Evolutionary conservation across 805 yeast genomes (phyloP), one percentile per base, ranked within the genome.

Genomic region (Barnettozyma californica): DNA sequence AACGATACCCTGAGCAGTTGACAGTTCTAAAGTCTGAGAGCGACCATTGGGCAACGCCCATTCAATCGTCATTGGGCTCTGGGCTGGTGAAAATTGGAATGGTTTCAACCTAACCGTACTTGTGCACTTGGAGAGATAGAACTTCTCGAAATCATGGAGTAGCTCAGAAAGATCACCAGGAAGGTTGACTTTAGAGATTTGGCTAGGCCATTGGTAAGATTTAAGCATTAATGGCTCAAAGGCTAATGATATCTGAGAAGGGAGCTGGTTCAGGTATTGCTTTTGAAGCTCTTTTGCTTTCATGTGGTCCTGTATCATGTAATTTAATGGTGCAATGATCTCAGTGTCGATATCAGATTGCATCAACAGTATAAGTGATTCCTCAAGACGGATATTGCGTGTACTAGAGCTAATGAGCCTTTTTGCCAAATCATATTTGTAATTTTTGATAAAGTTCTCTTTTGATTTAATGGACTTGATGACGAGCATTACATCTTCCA

Each of bases 381-480:
- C 29, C 26, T 61, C 65, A 1, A 51, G 43, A 3, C 18, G 6
- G 0, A 47, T 20, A n/a, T 48, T 47, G 21, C 39, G 48, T 1
- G 57, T 37, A 2, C 51, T 45, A 2, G 50, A 38, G 9, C 45
- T 40, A 4, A 60, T 50, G 0, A 61, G 41, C 25, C 65, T 46
- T 37, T 48, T 59, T 0, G 61, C 56, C 8, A 61, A 38, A 34
- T 55, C 60, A 21, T 48, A 43, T 31, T 56, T 54, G 39, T 58
- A 61, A 3, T 39, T 44, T 25, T 49, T 46, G 7, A 60, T 35
- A 33, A 61, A 59, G 6, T 40, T 8, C 9, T 56, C 58, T 42
- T 61, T 60, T 8, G 57, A 48, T n/a, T 52, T 49, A 1, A 56
- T 47, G 4, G 62, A 56, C 41, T 58, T 57, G 39, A 57, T 54